Percentiles rank a stretch among this genome's conserved stretches.
Evolutionary conservation across 495 filamentous ascomycete species (phyloP).

Genomic region (Aspergillus egyptiacus): DNA sequence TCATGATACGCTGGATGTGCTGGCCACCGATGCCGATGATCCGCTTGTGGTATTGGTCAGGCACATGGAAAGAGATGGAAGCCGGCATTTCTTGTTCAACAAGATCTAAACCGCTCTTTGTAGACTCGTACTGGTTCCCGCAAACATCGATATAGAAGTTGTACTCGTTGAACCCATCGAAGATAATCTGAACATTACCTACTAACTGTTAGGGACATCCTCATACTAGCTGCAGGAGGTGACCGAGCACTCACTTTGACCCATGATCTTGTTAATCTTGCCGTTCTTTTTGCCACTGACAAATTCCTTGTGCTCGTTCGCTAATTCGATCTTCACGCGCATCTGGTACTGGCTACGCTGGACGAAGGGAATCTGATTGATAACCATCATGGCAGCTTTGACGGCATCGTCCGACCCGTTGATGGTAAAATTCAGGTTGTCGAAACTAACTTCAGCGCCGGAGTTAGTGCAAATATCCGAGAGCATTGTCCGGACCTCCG

Average conservation of each 20-base stretch:
- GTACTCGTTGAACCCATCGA: conserved; percentile 98
- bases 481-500: conserved; percentile 82
- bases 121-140: conserved; percentile 82
- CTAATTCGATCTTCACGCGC: conserved; percentile 94
- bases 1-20: conserved; percentile 99
- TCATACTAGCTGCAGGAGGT: neutral
- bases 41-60: conserved; percentile 99
- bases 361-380: conserved; percentile 86
- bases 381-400: conserved; percentile 86
- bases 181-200: conserved; percentile 96
- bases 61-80: conserved; percentile 97
- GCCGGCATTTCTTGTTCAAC: conserved; percentile 99
- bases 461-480: conserved; percentile 95
- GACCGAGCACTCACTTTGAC: conserved; percentile 67
- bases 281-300: conserved; percentile 99
- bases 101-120: conserved; percentile 82
- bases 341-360: conserved; percentile 84
- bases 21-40: conserved; percentile 98
- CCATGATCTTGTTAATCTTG: conserved; percentile 99
- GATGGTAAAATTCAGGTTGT: conserved; percentile 88
- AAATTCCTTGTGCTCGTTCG: conserved; percentile 99
- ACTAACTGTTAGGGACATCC: neutral
- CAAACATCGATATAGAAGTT: conserved; percentile 99
- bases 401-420: conserved; percentile 93
- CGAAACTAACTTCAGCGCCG: conserved; percentile 88